phyloP scores from a whole-genome alignment of 306 rosid genomes.

The Hippophae gyantsensis region DNA sequence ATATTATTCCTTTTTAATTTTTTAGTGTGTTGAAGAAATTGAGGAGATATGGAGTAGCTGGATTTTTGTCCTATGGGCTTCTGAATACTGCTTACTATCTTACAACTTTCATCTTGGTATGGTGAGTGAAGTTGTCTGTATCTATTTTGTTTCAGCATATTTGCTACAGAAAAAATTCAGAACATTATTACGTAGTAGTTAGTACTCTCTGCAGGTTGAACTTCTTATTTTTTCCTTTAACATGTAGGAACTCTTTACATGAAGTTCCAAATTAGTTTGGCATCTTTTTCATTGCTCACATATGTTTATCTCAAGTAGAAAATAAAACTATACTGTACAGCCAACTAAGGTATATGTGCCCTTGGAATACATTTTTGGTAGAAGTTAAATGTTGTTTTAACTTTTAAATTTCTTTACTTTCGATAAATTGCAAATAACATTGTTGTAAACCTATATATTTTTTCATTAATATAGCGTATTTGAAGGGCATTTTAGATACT shows the following conservation, averaged over 20 bases:
- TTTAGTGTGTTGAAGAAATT: slow-evolving; percentile 49
- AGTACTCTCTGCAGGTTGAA: neutral
- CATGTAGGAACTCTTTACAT: neutral
- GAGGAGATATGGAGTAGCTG: slow-evolving; percentile 73
- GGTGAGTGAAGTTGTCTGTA: slow-evolving; percentile 33
- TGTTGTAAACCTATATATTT: too few species aligned
- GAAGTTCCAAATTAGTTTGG: too few species aligned
- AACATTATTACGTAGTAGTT: neutral
- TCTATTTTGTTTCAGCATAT: neutral
- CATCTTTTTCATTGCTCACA: too few species aligned
- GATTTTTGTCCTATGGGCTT: slow-evolving; percentile 74
- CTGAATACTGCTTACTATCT: slow-evolving; percentile 82
- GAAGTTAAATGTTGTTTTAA: too few species aligned
- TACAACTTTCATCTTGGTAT: slow-evolving; percentile 68
- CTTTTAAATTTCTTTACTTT: too few species aligned
- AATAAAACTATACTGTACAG: too few species aligned
- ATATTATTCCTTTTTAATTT: slow-evolving; percentile 8
- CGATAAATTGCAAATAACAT: too few species aligned
- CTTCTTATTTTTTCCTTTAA: neutral
- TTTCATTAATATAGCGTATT: too few species aligned
- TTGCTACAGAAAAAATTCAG: neutral
- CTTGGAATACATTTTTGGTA: too few species aligned
- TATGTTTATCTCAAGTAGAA: too few species aligned
- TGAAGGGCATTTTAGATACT: too few species aligned
- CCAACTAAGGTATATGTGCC: too few species aligned